A percentile compares a stretch with the other conserved stretches of the same genome.
Evolutionary conservation across 345 rosid genomes (phyloP).

Genomic region (Luvunga scandens): DNA sequence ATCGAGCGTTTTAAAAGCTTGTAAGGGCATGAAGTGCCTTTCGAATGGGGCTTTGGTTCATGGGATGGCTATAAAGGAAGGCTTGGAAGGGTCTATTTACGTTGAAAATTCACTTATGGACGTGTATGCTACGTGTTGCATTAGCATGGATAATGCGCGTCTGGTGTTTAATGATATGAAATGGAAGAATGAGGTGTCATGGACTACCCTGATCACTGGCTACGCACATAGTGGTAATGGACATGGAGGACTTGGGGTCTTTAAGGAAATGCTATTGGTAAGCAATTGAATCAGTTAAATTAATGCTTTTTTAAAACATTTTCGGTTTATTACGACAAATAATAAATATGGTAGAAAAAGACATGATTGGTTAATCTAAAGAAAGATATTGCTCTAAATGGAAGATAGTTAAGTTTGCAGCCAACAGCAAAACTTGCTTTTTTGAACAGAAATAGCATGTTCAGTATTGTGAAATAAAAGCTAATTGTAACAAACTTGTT

Average conservation of each 20-base stretch:
- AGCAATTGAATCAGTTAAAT: not conserved
- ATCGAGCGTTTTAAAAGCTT: slow-evolving; percentile 70
- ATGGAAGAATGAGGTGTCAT: slow-evolving; percentile 59
- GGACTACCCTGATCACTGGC: slow-evolving; percentile 85
- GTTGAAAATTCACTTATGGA: slow-evolving; percentile 74
- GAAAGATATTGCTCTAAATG: not conserved
- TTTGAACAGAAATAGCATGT: not conserved
- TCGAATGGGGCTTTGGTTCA: slow-evolving; percentile 58
- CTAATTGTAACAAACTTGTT: not conserved
- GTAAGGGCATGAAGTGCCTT: slow-evolving; percentile 58
- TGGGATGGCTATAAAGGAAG: slow-evolving; percentile 58
- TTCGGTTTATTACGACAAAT: not conserved
- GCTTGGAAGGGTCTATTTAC: slow-evolving; percentile 55
- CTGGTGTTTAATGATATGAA: slow-evolving; percentile 48
- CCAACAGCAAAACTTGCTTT: too few relatives aligned
- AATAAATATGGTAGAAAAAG: not conserved
- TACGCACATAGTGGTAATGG: slow-evolving; percentile 78
- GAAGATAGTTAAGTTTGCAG: not conserved
- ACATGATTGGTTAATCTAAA: not conserved
- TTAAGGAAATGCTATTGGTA: slow-evolving; percentile 69
- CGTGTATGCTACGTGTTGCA: slow-evolving; percentile 65
- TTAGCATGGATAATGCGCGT: slow-evolving; percentile 60
- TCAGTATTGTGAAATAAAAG: not conserved
- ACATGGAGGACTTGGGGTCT: slow-evolving; percentile 54
- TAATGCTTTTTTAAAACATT: not conserved